Percentiles rank a stretch among this genome's conserved stretches.
These are phyloP conservation scores for Termitomyces titanicus DNA, from an alignment of 768 basidiomycete species.

Conservation along the genomic window DNA sequence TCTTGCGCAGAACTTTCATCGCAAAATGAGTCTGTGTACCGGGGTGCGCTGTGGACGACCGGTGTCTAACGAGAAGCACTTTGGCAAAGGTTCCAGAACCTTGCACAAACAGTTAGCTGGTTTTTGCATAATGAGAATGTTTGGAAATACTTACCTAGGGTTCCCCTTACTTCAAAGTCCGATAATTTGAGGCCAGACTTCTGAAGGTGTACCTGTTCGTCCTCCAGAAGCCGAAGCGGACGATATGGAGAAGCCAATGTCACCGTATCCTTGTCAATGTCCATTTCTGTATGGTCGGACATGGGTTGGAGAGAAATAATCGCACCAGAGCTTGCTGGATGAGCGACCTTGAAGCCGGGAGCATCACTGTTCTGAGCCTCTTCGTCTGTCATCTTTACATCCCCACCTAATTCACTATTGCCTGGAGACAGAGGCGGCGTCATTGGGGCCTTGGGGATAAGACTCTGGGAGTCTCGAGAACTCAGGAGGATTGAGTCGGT, in stretches of 20 bases:
- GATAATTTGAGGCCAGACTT: conserved; percentile 60
- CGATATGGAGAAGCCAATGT: conserved; percentile 23
- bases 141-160: conserved; percentile 50
- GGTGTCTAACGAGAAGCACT: conserved; percentile 85
- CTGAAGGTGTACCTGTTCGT: conserved; percentile 64
- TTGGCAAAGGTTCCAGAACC: conserved; percentile 97
- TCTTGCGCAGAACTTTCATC: conserved; percentile 86
- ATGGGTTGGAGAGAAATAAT: conserved; percentile 10
- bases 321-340: neutral
- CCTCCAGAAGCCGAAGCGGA: conserved; percentile 62
- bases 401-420: conserved; percentile 37
- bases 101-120: conserved; percentile 23
- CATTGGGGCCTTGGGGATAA: conserved; percentile 56
- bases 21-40: conserved; percentile 69
- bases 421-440: conserved; percentile 69
- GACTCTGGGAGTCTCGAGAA: conserved; percentile 34
- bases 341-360: neutral
- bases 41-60: conserved; percentile 41
- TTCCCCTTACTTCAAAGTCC: conserved; percentile 80
- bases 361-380: conserved; percentile 31
- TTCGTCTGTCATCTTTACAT: conserved; percentile 34
- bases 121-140: neutral
- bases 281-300: conserved; percentile 22
- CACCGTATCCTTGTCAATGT: conserved; percentile 18
- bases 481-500: conserved; percentile 17